Evolutionary conservation across 352 stramenopile genomes (phyloP), one percentile per base, ranked within the genome.

Genomic region (Aphanomyces cochlioides): DNA sequence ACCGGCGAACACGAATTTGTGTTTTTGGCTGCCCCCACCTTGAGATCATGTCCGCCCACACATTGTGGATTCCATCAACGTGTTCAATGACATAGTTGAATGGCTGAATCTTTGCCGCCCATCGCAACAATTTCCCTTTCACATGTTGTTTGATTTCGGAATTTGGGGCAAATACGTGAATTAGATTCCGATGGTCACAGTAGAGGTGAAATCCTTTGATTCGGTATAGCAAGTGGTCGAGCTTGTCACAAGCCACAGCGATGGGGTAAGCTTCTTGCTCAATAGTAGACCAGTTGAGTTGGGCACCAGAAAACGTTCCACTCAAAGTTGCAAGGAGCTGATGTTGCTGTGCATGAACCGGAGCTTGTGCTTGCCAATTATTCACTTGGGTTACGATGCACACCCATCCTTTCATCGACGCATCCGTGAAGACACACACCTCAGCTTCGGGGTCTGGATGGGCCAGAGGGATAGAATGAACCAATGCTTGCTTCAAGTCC

Each of bases 221-320:
- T 7, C 69, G 36, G 5, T 71, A 12, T 38, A 78, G 45, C 36
- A 76, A 48, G 36, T 75, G 74, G 2, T 63, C 28, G 1, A 76
- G 45, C 21, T 65, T 72, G 28, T 73, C 53, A 56, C 71, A 76
- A 12, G 67, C 66, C 6, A 3, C 40, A 1, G 72, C 59, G 59
- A 78, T 76, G 21, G 71, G 66, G 38, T 74, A 76, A 0, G 43
- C 56, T 71, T 72, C 70, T 70, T 78, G 69, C 34, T 78, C 73
- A 5, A 76, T 67, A n/a, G 72, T 50, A 36, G 36, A 63, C 74
- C 74, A 76, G 8, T 74, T 48, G 8, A 38, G 3, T 28, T 74
- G 50, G 8, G 67, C 64, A 2, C 45, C 59, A 28, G 73, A 70
- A 36, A 78, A 78, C 40, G 69, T n/a, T 1, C 66, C 67, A 28